These are phyloP conservation scores for Xylaria sp. DNA, from an alignment of 2,329 filamentous ascomycete genomes.

Conservation along the genomic window DNA sequence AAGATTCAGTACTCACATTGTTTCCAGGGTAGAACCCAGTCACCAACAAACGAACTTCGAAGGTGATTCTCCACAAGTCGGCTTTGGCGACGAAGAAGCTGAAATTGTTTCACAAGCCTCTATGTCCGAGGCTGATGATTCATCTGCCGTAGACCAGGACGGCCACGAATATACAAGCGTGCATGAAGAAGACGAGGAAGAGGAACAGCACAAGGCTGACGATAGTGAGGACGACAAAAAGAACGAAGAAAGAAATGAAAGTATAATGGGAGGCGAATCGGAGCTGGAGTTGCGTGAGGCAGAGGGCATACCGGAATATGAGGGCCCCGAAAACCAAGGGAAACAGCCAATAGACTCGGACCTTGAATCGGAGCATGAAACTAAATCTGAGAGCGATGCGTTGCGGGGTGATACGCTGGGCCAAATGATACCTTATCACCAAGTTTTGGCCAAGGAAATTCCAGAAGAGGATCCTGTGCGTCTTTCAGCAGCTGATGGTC, in stretches of 20 bases:
- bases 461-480: conserved; percentile 3
- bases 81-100: conserved; percentile 1
- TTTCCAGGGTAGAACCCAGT: conserved; percentile 2
- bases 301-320: not conserved
- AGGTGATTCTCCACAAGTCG: not conserved
- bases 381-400: not conserved
- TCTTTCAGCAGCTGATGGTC: conserved; percentile 37
- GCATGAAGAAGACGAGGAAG: conserved; percentile 20
- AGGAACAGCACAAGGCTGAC: conserved; percentile 24
- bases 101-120: conserved; percentile 14
- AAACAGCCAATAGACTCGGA: conserved; percentile 5
- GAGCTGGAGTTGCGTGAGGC: conserved; percentile 25
- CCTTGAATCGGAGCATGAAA: not conserved
- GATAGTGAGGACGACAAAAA: conserved; percentile 26
- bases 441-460: not conserved
- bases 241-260: conserved; percentile 18
- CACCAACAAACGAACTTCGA: not conserved
- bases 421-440: not conserved
- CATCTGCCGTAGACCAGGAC: not conserved
- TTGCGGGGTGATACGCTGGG: not conserved
- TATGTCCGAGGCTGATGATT: conserved; percentile 6
- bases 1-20: not conserved
- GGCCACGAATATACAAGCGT: not conserved
- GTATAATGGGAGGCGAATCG: conserved; percentile 27
- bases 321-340: conserved; percentile 19